These are phyloP conservation scores for Schoenoplectus tabernaemontani DNA, from an alignment of 202 grass and related monocot genomes.

Conservation along the genomic window DNA sequence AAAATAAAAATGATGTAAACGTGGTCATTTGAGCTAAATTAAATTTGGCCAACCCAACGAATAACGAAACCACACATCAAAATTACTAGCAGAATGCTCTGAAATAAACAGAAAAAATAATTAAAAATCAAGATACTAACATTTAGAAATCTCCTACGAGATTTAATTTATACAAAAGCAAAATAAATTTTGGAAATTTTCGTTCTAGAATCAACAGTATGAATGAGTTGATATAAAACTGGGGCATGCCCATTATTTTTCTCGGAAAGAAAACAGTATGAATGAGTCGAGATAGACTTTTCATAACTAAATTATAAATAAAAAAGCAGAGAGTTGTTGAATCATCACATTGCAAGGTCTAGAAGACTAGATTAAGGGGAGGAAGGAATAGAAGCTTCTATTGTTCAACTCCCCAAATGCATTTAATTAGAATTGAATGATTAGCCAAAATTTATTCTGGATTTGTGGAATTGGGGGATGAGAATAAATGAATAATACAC, in stretches of 20 bases:
- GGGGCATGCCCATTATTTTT: too few species aligned
- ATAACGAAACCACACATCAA: too few species aligned
- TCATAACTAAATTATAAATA: background rate
- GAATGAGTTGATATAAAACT: background rate
- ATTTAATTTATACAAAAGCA: background rate
- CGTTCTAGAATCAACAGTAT: background rate
- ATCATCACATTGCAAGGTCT: background rate
- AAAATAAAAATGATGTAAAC: background rate
- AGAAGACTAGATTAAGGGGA: background rate
- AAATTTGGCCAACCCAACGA: too few species aligned
- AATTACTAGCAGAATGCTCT: too few species aligned
- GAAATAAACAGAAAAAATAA: too few species aligned
- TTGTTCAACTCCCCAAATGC: background rate
- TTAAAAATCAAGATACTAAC: background rate
- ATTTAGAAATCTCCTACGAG: background rate
- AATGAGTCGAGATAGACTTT: background rate
- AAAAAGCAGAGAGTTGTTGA: background rate
- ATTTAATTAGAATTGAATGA: constrained; percentile 4
- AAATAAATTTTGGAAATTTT: background rate
- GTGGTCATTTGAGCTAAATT: too few species aligned
- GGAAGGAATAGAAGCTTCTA: constrained; percentile 12
- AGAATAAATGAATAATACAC: background rate
- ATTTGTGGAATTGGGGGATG: background rate
- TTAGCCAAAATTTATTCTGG: background rate
- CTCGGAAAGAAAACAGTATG: too few species aligned